Conservation (phyloP, 495 filamentous ascomycete genomes). For the Podospora fimiseda region DNA sequence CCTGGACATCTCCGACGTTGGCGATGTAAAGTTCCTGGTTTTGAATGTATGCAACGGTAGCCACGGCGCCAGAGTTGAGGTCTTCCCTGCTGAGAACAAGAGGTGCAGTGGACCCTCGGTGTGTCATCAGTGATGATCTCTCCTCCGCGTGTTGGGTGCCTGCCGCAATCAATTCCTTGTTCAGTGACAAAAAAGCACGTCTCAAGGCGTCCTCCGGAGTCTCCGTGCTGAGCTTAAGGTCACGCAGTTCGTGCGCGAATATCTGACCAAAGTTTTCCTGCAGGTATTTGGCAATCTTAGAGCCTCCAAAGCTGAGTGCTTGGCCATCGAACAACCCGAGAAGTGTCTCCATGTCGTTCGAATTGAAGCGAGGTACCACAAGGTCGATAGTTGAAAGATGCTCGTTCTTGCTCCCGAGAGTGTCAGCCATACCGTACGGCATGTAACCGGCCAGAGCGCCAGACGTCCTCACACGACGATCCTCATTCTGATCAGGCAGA, state of each 20-base stretch:
- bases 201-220: constrained; percentile 76
- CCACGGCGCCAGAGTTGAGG: constrained; percentile 79
- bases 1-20: constrained; percentile 92
- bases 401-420: constrained; percentile 75
- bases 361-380: constrained; percentile 86
- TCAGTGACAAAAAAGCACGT: constrained; percentile 78
- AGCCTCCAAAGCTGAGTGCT: constrained; percentile 73
- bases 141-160: constrained; percentile 79
- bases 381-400: constrained; percentile 97
- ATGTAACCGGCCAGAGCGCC: constrained; percentile 80
- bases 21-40: constrained; percentile 87
- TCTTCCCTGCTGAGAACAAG: constrained; percentile 77
- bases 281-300: constrained; percentile 90
- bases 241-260: constrained; percentile 76
- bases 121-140: constrained; percentile 51
- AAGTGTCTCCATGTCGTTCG: constrained; percentile 83
- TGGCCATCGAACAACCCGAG: constrained; percentile 95
- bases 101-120: constrained; percentile 63
- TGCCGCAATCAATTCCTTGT: constrained; percentile 86
- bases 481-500: constrained; percentile 90
- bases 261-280: constrained; percentile 88
- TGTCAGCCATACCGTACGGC: constrained; percentile 96
- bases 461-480: constrained; percentile 92
- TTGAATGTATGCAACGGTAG: constrained; percentile 84
- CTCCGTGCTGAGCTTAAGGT: constrained; percentile 54